Evolutionary conservation across 768 basidiomycete genomes (phyloP), one percentile per base, ranked within the genome.

Genomic region (Panus rudis): DNA sequence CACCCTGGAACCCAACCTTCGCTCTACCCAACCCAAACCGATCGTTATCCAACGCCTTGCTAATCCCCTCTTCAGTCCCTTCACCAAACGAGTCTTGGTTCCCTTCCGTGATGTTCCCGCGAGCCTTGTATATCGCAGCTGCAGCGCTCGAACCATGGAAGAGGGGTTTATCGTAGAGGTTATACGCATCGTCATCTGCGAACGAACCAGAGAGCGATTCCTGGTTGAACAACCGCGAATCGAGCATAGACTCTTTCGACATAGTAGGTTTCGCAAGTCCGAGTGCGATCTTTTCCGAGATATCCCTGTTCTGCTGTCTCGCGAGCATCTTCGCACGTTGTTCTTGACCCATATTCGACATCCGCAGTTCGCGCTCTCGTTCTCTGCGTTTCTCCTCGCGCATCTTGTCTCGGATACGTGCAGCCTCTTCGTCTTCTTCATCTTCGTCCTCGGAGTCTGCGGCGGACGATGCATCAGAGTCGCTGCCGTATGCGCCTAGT

Each of bases 81-180:
- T 88, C 92, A 39, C 91, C 92, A 60, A 88, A 94, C 30, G 87
- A 79, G 41, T 96, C 93, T 31, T 97, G 91, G 57, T 88, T 87
- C 23, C 82, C 88, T 50, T 87, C 82, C 4, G 72, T 59, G 46
- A 91, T 87, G 52, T 90, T 86, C 0, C 93, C 92, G 21, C 84
- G 75, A 4, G 94, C 90, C 63, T 93, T 94, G 74, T 99, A 99
- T 53, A 99, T 99, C n/a, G 96, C 96, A n/a, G 94, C 92, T 0
- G 90, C 92, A 14, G 94, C 94, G 4, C 85, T 82, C 2, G 93
- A 94, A 1, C 96, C 94, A 54, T 92, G 86, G 78, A 99, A 99
- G 39, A 99, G 70, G 3, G 94, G 92, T 39, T 80, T 79, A 61
- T 99, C 96, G 65, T 97, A 98, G 21, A 99, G 65, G 53, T 82